These are phyloP conservation scores for Vitis rupestris DNA, from an alignment of 164 flowering plant genomes.

Conservation along the genomic window DNA sequence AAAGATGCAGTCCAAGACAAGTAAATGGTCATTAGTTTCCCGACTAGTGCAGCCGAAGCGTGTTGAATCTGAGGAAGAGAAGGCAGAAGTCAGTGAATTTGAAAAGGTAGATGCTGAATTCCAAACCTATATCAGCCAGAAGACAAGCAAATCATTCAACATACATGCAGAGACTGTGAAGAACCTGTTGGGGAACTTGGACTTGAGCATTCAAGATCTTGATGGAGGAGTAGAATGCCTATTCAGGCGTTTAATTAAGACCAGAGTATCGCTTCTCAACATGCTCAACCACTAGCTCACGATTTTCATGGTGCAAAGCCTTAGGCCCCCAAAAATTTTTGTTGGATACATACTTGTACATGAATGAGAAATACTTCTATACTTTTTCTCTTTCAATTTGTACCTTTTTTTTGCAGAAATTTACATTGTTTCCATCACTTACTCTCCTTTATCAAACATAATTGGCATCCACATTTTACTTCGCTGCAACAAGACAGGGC, in stretches of 20 bases:
- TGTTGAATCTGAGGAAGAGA: not conserved
- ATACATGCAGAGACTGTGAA: conserved; percentile 9
- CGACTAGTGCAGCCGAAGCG: not conserved
- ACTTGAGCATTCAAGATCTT: conserved; percentile 26
- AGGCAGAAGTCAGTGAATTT: not conserved
- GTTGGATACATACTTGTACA: not conserved
- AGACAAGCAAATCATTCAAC: conserved; percentile 2
- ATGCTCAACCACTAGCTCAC: conserved; percentile 17
- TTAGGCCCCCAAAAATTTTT: too few relatives aligned
- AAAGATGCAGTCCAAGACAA: not conserved
- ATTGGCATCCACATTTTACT: too few relatives aligned
- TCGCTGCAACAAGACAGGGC: too few relatives aligned
- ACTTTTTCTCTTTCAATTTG: too few relatives aligned
- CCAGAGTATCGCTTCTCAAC: conserved; percentile 39
- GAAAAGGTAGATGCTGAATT: conserved; percentile 1
- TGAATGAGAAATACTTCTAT: not conserved
- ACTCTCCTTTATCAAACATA: too few relatives aligned
- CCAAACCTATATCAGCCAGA: not conserved
- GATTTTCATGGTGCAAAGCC: not conserved
- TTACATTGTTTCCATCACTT: too few relatives aligned
- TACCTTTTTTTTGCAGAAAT: too few relatives aligned
- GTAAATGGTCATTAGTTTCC: conserved; percentile 5
- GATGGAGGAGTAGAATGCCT: conserved; percentile 32
- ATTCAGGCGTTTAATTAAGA: conserved; percentile 27
- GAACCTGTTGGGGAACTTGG: conserved; percentile 13